phyloP scores from a whole-genome alignment of 176 grass and related monocot genomes.

The Musa itinerans region DNA sequence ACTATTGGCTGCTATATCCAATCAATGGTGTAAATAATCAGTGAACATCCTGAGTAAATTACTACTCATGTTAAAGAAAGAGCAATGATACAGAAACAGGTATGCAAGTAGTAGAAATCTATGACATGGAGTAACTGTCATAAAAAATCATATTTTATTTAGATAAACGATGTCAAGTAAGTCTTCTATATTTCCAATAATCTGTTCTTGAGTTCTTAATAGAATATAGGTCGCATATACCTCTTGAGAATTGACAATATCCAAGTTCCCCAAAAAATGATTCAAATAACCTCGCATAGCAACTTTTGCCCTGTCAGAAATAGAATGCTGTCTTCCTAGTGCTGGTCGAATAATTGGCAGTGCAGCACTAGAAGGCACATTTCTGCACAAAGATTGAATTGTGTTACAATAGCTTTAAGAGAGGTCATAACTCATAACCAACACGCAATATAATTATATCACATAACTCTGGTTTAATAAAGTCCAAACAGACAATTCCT shows the following conservation, averaged over 20 bases:
- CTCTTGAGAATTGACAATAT: constrained; percentile 94
- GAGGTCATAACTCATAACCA: too few species aligned
- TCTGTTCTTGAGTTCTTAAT: neutral
- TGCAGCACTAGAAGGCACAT: constrained; percentile 97
- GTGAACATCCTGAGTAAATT: too few species aligned
- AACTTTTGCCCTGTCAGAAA: constrained; percentile 82
- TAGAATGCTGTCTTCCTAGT: constrained; percentile 79
- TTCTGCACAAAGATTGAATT: constrained; percentile 49
- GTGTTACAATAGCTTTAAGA: too few species aligned
- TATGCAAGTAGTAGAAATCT: too few species aligned
- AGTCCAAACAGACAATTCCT: constrained; percentile 25
- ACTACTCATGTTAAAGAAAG: too few species aligned
- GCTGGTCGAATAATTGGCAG: constrained; percentile 89
- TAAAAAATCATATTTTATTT: too few species aligned
- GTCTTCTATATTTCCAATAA: neutral
- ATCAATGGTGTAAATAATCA: too few species aligned
- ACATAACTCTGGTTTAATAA: constrained; percentile 29
- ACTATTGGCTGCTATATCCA: too few species aligned
- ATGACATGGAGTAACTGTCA: too few species aligned
- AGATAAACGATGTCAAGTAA: too few species aligned
- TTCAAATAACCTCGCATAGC: constrained; percentile 98
- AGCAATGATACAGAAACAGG: too few species aligned
- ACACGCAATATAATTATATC: constrained; percentile 14
- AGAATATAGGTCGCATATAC: constrained; percentile 33
- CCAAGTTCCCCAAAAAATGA: constrained; percentile 91